Base-by-base conservation (phyloP, 2,329 filamentous ascomycete species). In the Trichoderma pleuroti region DNA sequence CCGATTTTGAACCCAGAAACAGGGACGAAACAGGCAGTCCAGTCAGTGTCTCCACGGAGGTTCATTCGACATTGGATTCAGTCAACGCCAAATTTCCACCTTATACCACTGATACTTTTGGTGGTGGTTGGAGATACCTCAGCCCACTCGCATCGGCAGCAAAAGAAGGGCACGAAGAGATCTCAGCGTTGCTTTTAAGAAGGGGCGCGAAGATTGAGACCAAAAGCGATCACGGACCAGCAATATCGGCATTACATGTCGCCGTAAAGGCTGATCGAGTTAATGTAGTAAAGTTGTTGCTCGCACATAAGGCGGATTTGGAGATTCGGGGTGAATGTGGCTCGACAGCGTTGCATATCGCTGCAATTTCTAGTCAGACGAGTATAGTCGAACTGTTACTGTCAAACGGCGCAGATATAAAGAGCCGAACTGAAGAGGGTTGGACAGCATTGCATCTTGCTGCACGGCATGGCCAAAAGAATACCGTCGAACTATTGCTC, bases 11-110 rank as follows among this genome's bases (percentile, higher is more conserved):
- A 4, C 5, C 46, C 0, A n/a, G 5, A 14, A 49, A 49, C 46
- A 49, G 0, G 10, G 1, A 49, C 46, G n/a, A 49, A 46, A 21
- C n/a, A 46, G 0, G 1, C 1, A 21, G n/a, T 6, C 10, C 18
- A 9, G 0, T 46, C 8, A 21, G 1, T n/a, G 2, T 46, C 9
- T n/a, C 39, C 6, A 0, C 9, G 39, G 1, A n/a, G 18, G 18
- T n/a, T 42, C 3, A 0, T 42, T 42, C 1, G 7, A 8, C 6
- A 42, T 9, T 4, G 39, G 0, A 1, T 1, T 4, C 1, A n/a
- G 5, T 49, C n/a, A 1, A 49, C 10, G 5, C 1, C 4, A 12
- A 11, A 10, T 21, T 21, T 6, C 18, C 4, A 46, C 39, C 39
- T 18, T 5, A 5, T 14, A 2, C 7, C 42, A 21, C 36, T 42